Percentiles rank a stretch among this genome's conserved stretches.
Evolutionary conservation across 768 basidiomycete species (phyloP).

Genomic region (Lactarius sanguifluus): DNA sequence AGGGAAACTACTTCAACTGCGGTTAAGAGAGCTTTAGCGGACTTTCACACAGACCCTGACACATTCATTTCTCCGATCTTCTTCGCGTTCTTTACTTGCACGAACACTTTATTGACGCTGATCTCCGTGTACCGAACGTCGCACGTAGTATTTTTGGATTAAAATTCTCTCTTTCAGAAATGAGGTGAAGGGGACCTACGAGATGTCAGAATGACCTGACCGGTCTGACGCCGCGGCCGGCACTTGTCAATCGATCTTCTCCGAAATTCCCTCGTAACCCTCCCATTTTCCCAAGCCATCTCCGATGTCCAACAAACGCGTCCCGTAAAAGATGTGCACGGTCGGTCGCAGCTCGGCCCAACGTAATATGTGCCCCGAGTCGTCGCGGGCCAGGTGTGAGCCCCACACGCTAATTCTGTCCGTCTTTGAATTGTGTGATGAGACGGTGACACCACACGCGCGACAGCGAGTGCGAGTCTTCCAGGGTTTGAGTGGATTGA

Average conservation of each 20-base stretch:
- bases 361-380: constrained; percentile 47
- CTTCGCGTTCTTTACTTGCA: background rate
- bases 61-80: background rate
- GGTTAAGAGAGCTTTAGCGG: constrained; percentile 31
- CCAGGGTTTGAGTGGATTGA: constrained; percentile 50
- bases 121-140: background rate
- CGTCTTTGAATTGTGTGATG: constrained; percentile 51
- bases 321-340: constrained; percentile 65
- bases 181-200: too few relatives aligned
- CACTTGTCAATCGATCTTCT: constrained; percentile 34
- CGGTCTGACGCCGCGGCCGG: background rate
- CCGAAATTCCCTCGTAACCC: constrained; percentile 57
- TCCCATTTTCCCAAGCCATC: constrained; percentile 64
- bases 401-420: constrained; percentile 60
- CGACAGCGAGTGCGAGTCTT: constrained; percentile 67
- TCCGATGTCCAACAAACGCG: constrained; percentile 54
- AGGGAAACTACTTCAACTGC: constrained; percentile 56
- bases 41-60: background rate
- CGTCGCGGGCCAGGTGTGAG: constrained; percentile 52
- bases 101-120: background rate
- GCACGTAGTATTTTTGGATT: background rate
- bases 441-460: constrained; percentile 54
- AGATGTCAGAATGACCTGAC: background rate
- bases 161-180: background rate
- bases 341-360: constrained; percentile 62